Evolutionary conservation across 2,329 filamentous ascomycete genomes (phyloP).

Genomic region (Torrubiellomyces zombiae): DNA sequence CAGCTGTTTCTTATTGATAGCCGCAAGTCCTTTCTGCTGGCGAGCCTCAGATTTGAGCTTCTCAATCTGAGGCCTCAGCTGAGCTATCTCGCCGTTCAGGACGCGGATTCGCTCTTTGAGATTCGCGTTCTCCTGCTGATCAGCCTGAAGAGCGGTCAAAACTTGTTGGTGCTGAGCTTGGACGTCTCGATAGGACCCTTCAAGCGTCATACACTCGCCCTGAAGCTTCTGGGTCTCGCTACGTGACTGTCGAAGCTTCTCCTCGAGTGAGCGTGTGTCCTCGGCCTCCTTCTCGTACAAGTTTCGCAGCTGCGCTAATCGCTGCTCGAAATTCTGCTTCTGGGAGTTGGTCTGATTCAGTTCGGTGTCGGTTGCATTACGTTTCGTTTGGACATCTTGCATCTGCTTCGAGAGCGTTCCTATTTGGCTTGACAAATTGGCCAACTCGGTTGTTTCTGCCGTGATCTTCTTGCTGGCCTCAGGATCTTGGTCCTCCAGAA

Average conservation of each 20-base stretch:
- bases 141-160: constrained; percentile 56
- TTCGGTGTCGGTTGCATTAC: constrained; percentile 62
- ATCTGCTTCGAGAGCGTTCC: constrained; percentile 82
- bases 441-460: constrained; percentile 78
- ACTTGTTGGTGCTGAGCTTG: constrained; percentile 69
- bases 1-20: constrained; percentile 97
- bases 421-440: constrained; percentile 92
- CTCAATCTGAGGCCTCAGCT: constrained; percentile 79
- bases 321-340: constrained; percentile 83
- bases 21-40: constrained; percentile 89
- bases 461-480: constrained; percentile 79
- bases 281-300: constrained; percentile 91
- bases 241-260: constrained; percentile 59
- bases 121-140: constrained; percentile 73
- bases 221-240: constrained; percentile 74
- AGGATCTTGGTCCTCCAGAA: constrained; percentile 79
- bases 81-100: constrained; percentile 65
- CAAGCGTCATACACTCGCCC: constrained; percentile 66
- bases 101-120: constrained; percentile 78
- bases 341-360: constrained; percentile 67
- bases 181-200: constrained; percentile 66
- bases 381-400: constrained; percentile 78
- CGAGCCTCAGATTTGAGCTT: constrained; percentile 83
- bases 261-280: constrained; percentile 69
- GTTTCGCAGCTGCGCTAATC: constrained; percentile 68